A percentile compares a stretch with the other conserved stretches of the same genome.
Evolutionary conservation across 257 asterid species (phyloP).

Genomic region (Gentiana dahurica): DNA sequence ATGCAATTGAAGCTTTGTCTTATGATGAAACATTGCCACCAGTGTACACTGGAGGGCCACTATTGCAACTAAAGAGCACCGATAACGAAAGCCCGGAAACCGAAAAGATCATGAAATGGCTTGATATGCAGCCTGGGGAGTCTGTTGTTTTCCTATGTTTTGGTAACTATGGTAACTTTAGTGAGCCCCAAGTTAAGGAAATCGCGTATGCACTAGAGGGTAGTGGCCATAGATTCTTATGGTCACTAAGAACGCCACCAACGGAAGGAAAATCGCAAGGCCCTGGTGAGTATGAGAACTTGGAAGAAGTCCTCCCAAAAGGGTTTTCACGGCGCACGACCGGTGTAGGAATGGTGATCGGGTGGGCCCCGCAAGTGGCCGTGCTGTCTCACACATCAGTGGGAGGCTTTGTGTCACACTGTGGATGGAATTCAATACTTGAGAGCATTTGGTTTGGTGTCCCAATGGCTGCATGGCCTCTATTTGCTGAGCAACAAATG

Average conservation of each 20-base stretch:
- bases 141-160: slow-evolving; percentile 18
- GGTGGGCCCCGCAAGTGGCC: slow-evolving; percentile 26
- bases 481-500: no score
- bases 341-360: slow-evolving; percentile 18
- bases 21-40: slow-evolving; percentile 18
- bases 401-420: no score
- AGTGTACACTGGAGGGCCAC: slow-evolving; percentile 26
- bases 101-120: no score
- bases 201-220: no score
- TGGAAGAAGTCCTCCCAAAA: no score
- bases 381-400: slow-evolving; percentile 18
- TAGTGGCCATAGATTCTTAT: neutral
- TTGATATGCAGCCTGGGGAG: no score
- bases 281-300: neutral
- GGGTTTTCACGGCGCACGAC: neutral
- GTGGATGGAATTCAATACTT: no score
- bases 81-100: no score
- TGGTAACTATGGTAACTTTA: slow-evolving; percentile 15
- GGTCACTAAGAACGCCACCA: slow-evolving; percentile 11
- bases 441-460: no score
- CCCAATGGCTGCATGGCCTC: no score
- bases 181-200: neutral
- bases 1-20: neutral
- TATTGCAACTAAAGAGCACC: neutral
- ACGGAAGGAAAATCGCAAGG: neutral